Base-by-base conservation (phyloP, 2,329 filamentous ascomycete genomes). In the Shiraia sp. region DNA sequence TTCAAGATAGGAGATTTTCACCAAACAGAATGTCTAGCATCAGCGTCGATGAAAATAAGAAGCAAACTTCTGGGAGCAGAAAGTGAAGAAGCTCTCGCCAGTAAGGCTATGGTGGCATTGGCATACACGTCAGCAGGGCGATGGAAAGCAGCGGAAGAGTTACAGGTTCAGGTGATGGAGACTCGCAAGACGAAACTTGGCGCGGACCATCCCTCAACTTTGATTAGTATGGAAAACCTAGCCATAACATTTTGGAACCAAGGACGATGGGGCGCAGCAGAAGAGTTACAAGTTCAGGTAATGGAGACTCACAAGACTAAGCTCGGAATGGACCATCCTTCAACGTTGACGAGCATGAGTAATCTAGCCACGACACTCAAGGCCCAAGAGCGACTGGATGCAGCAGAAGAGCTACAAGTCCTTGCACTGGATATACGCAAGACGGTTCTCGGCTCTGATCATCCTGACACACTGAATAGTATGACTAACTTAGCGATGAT, bases 41-140 rank as follows among this genome's bases (percentile, higher is more conserved):
- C n/a, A n/a, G n/a, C n/a, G 27, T 26, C 24, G 8, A 46, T 47
- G 40, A 19, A 43, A 32, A 25, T 22, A 8, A 14, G 39, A 10
- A 40, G 27, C 23, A 41, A 39, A 25, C 14, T 36, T 26, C 31
- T 48, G 10, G 41, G 41, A 16, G 16, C 16, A 13, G 45, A 45
- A 13, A 30, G 38, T 33, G 33, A 40, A 17, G 29, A 36, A 16
- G 40, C 42, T 24, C 31, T 33, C 7, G n/a, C 12, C 10, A 45
- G 40, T 44, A 39, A 32, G 17, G 40, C 23, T 2, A 39, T 42
- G 32, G 39, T 46, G 13, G 38, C 32, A 29, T 5, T 7, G 7
- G 40, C 33, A 36, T 42, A 42, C 22, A 27, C n/a, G n/a, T n/a
- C n/a, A n/a, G n/a, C n/a, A n/a, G 45, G 47, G 25, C 41, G 30